phyloP scores from a whole-genome alignment of 805 yeast species.

The Myxozyma kluyveri region DNA sequence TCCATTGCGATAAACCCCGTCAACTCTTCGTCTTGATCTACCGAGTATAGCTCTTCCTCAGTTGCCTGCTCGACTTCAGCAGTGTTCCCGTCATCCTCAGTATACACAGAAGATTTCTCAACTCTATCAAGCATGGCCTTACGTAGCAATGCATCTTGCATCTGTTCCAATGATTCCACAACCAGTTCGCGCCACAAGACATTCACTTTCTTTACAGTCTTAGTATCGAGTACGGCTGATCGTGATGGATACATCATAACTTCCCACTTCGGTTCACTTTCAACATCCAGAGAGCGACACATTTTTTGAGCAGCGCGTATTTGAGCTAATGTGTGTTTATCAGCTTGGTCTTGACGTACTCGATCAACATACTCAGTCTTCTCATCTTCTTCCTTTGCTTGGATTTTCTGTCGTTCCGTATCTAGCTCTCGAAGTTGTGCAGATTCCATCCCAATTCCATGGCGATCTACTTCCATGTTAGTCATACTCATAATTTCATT shows the following conservation, averaged over 20 bases:
- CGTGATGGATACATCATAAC: conserved; percentile 6
- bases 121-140: conserved; percentile 15
- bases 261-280: conserved; percentile 14
- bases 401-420: conserved; percentile 24
- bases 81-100: neutral
- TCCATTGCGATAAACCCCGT: conserved; percentile 35
- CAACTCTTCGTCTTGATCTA: conserved; percentile 35
- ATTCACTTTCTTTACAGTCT: conserved; percentile 14
- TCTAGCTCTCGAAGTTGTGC: conserved; percentile 25
- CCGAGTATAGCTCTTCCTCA: conserved; percentile 3
- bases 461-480: conserved; percentile 12
- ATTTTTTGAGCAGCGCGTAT: conserved; percentile 26
- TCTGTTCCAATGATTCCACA: conserved; percentile 1
- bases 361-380: conserved; percentile 7
- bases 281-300: conserved; percentile 22
- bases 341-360: conserved; percentile 9
- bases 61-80: neutral
- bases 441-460: conserved; percentile 32
- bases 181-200: conserved; percentile 23
- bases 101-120: neutral
- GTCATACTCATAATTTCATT: neutral
- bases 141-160: conserved; percentile 5
- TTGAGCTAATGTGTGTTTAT: conserved; percentile 22
- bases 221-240: neutral
- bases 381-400: conserved; percentile 7